Base-by-base conservation (phyloP, 306 rosid genomes). In the Citrullus mucosospermus region DNA sequence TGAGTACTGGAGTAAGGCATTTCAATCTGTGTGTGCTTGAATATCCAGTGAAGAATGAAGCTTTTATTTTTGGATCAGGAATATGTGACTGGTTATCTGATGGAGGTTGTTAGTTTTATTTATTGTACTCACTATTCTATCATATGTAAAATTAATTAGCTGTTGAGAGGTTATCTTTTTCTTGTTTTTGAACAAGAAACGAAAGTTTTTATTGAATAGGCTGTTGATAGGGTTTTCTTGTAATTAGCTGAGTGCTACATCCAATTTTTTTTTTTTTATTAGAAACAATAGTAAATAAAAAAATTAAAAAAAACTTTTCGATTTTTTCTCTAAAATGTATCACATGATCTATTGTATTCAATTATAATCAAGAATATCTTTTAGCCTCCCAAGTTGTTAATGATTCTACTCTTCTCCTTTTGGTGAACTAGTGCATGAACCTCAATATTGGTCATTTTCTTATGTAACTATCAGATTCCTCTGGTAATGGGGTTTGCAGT, bases 401-500 rank as follows among this genome's bases (percentile, higher is more conserved):
- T 38, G 9, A 4, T 57, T 76, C 9, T 57, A 9, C 39, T n/a
- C 82, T 30, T 78, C 48, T 12, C 10, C 57, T 25, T 38, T 18
- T 28, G 46, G 34, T 20, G 20, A 56, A 46, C 50, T 75, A 11
- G 44, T 55, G 60, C 51, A 79, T 67, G 76, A 50, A 18, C 65
- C 56, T 66, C 44, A 55, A 54, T 25, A 54, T 57, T 68, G 50
- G 34, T 78, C 53, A 51, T 48, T 69, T 39, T 83, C 78, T 80
- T 86, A 70, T 54, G 79, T 80, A 41, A 74, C 60, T 79, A 82
- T 78, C 88, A 96, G 99, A 92, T 96, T 83, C 98, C 99, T 79
- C 82, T 86, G 78, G 93, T 96, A 68, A 96, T 86, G 92, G 82
- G 93, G 85, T 96, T 96, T 86, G 93, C 99, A 9, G 88, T 86